These are phyloP conservation scores for Dictyostelium capitatum DNA, from an alignment of 78 protist genomes.

Conservation along the genomic window DNA sequence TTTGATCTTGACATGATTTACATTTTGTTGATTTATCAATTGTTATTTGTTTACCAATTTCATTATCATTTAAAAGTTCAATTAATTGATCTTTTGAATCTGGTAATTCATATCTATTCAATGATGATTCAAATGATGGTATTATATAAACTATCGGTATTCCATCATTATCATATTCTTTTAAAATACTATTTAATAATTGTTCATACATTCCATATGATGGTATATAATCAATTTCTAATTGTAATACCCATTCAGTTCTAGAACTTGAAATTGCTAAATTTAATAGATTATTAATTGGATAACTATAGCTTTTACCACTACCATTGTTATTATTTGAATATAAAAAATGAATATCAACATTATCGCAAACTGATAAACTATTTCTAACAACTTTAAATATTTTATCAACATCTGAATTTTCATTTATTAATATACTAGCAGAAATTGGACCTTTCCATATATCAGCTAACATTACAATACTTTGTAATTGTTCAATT, in stretches of 20 bases:
- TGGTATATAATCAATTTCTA: conserved; percentile 47
- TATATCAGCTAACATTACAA: conserved; percentile 51
- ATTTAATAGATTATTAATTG: conserved; percentile 52
- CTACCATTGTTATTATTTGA: neutral
- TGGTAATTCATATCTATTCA: conserved; percentile 35
- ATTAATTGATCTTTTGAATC: conserved; percentile 20
- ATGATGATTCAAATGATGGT: neutral
- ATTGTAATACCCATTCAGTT: conserved; percentile 47
- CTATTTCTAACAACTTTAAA: neutral
- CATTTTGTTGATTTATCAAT: neutral
- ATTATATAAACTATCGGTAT: neutral
- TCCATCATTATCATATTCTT: neutral
- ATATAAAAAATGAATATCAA: conserved; percentile 50
- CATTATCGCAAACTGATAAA: conserved; percentile 4
- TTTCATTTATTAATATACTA: conserved; percentile 12
- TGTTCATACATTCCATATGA: neutral
- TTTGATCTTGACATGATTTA: neutral
- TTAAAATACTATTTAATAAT: neutral
- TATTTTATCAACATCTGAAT: neutral
- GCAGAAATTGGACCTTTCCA: conserved; percentile 71
- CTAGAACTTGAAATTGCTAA: conserved; percentile 1
- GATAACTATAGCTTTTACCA: conserved; percentile 6
- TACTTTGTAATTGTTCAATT: conserved; percentile 30
- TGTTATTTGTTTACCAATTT: neutral
- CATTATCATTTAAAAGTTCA: neutral